Percentiles rank a stretch among this genome's conserved stretches.
phyloP scores from a whole-genome alignment of 2,329 filamentous ascomycete species.

The Aureobasidium sp. region DNA sequence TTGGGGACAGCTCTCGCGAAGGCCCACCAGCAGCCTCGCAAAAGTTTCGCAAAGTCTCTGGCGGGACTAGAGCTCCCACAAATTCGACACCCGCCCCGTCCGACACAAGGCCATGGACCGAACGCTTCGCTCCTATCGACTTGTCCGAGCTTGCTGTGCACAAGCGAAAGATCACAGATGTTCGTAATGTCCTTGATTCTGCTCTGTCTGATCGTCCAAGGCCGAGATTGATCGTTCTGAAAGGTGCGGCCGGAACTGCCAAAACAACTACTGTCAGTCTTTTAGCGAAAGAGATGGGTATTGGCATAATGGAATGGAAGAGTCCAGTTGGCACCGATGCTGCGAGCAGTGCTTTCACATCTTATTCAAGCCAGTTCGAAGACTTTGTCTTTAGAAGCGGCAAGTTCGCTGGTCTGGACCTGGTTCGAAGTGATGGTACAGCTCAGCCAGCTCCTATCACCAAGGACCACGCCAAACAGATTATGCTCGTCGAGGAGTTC shows the following conservation, averaged over 20 bases:
- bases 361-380: conserved; percentile 74
- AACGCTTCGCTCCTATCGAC: conserved; percentile 66
- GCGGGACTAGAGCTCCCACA: conserved; percentile 27
- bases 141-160: conserved; percentile 86
- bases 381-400: conserved; percentile 81
- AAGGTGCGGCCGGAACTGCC: conserved; percentile 82
- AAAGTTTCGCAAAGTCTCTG: conserved; percentile 36
- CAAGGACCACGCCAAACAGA: conserved; percentile 25
- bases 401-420: conserved; percentile 65
- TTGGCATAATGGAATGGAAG: conserved; percentile 80
- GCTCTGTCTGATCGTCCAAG: conserved; percentile 39
- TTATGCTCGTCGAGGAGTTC: conserved; percentile 44
- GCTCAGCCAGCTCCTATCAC: not conserved
- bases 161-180: conserved; percentile 86
- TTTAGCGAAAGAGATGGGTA: conserved; percentile 67
- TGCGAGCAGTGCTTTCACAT: conserved; percentile 55
- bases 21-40: conserved; percentile 26
- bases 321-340: conserved; percentile 63
- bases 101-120: conserved; percentile 74
- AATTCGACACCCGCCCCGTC: conserved; percentile 28
- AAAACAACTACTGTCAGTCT: conserved; percentile 83
- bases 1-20: not conserved
- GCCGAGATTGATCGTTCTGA: conserved; percentile 73
- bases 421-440: conserved; percentile 21
- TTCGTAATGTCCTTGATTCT: conserved; percentile 71